A percentile compares a stretch with the other conserved stretches of the same genome.
Conservation (phyloP, 2,329 filamentous ascomycete species). For the Epichloe bromicola region DNA sequence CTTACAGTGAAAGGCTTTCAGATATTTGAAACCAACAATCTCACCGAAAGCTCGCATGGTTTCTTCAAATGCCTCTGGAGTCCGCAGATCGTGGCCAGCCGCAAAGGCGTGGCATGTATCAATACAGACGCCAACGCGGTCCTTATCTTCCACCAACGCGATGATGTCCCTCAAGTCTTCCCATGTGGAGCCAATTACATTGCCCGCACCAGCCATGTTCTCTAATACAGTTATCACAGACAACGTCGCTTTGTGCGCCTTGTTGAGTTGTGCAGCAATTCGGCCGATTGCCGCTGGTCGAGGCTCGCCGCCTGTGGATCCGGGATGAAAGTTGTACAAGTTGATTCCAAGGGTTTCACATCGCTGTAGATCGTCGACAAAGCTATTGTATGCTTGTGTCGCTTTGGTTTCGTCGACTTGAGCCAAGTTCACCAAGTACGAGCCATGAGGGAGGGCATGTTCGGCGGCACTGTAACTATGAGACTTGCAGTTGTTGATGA, state of each 20-base stretch:
- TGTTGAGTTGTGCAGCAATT: slow-evolving; percentile 72
- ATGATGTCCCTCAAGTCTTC: slow-evolving; percentile 83
- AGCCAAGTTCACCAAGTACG: slow-evolving; percentile 91
- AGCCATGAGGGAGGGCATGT: slow-evolving; percentile 82
- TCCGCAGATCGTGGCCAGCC: slow-evolving; percentile 79
- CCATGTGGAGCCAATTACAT: slow-evolving; percentile 74
- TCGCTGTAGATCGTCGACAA: slow-evolving; percentile 75
- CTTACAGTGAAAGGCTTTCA: slow-evolving; percentile 64
- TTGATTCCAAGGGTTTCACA: slow-evolving; percentile 77
- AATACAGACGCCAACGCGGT: slow-evolving; percentile 81
- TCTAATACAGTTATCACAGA: slow-evolving; percentile 76
- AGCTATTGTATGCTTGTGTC: slow-evolving; percentile 70
- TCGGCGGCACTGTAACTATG: slow-evolving; percentile 59
- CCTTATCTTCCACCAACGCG: slow-evolving; percentile 62
- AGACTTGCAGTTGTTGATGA: slow-evolving; percentile 53
- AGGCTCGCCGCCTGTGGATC: slow-evolving; percentile 58
- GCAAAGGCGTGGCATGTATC: slow-evolving; percentile 97
- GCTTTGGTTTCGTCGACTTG: slow-evolving; percentile 70
- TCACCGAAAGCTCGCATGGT: slow-evolving; percentile 68
- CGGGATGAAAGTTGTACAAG: slow-evolving; percentile 98
- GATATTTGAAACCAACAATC: slow-evolving; percentile 63
- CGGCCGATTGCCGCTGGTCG: slow-evolving; percentile 59
- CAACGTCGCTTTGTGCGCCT: slow-evolving; percentile 62
- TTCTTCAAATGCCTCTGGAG: slow-evolving; percentile 55
- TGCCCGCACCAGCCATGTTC: slow-evolving; percentile 88